Percentiles rank a stretch among this genome's conserved stretches.
phyloP scores from a whole-genome alignment of 2,329 filamentous ascomycete genomes.

The Ophiostoma montium region DNA sequence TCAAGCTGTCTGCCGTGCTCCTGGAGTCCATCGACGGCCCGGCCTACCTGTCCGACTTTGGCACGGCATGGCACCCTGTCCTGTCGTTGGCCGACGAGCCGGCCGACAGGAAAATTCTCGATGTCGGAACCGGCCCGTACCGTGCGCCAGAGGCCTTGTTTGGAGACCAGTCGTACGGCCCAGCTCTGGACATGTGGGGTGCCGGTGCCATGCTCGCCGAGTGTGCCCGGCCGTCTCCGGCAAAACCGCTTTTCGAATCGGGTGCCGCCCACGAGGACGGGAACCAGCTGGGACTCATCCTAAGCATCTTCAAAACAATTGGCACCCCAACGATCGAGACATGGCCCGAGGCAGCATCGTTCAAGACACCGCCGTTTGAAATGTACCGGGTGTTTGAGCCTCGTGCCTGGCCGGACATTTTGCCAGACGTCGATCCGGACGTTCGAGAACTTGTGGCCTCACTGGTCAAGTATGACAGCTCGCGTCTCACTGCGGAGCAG shows the following conservation, averaged over 20 bases:
- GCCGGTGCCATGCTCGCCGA: slow-evolving; percentile 76
- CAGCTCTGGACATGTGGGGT: slow-evolving; percentile 77
- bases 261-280: slow-evolving; percentile 61
- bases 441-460: slow-evolving; percentile 52
- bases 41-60: slow-evolving; percentile 78
- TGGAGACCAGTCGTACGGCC: slow-evolving; percentile 58
- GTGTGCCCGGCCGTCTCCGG: slow-evolving; percentile 38
- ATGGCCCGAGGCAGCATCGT: slow-evolving; percentile 66
- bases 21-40: slow-evolving; percentile 53
- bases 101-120: slow-evolving; percentile 59
- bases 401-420: slow-evolving; percentile 53
- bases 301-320: slow-evolving; percentile 82
- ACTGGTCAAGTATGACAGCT: slow-evolving; percentile 59
- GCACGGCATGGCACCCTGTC: slow-evolving; percentile 68
- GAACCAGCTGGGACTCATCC: slow-evolving; percentile 78
- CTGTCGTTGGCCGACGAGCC: slow-evolving; percentile 47
- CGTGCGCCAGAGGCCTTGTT: slow-evolving; percentile 82
- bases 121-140: slow-evolving; percentile 88
- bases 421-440: slow-evolving; percentile 43
- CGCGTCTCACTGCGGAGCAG: neutral
- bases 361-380: slow-evolving; percentile 70
- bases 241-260: slow-evolving; percentile 62
- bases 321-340: slow-evolving; percentile 68
- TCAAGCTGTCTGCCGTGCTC: slow-evolving; percentile 86
- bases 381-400: slow-evolving; percentile 67